Base-by-base conservation (phyloP, 371 early-diverging fungal species). In the Mortierella sp. region DNA sequence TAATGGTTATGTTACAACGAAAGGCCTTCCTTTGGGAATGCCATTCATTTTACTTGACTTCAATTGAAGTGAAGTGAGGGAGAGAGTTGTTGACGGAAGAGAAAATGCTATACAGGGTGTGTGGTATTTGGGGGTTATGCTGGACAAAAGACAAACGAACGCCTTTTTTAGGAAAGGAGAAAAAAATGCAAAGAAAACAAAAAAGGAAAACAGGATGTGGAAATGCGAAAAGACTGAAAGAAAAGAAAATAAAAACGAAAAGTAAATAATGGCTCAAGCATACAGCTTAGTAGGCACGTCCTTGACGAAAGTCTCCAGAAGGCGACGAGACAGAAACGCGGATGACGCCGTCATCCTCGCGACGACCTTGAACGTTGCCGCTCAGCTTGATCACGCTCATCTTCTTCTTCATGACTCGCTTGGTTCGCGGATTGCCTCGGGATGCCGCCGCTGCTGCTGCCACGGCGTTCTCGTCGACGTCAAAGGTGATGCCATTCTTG, bases 331-430 rank as follows among this genome's bases (percentile, higher is more conserved):
- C 78, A 26, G 79, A 55, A 14, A 85, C 82, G 0, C 86, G 82
- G 55, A 85, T 85, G 71, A 85, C 75, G 21, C 86, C 86, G 45
- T 85, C 86, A 31, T 85, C 82, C 60, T 85, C 86, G 3, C 86
- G 86, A 6, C 81, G 82, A 24, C 86, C 86, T 47, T 85, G 86
- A 26, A 85, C 79, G 14, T 76, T 79, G 72, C 86, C 86, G 63
- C 80, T 80, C 75, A 85, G 52, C 52, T 73, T 79, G 70, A 85
- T 85, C 79, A 85, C 86, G 60, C 86, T 85, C 77, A 77, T 85
- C 80, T 85, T 85, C 48, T 85, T 81, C 82, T 85, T 85, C 86
- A 85, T 85, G 34, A 85, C 82, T 11, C 86, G 77, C 52, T 72
- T 79, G 28, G 86, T 74, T 13, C 86, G 81, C 14, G 74, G 68